phyloP scores from a whole-genome alignment of 257 asterid species.

The Przewalskia tangutica region DNA sequence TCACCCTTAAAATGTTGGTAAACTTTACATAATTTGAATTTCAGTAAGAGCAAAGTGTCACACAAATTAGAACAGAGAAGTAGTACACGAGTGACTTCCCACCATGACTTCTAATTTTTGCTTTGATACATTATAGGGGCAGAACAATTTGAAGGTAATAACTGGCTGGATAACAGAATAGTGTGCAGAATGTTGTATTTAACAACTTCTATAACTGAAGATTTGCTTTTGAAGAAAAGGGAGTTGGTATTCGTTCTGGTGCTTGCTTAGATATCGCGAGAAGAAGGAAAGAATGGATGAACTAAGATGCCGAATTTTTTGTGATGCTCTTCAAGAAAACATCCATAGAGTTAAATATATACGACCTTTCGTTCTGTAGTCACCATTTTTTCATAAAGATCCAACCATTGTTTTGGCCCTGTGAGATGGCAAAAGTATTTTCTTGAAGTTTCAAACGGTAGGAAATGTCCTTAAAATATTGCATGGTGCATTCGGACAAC shows the following conservation, averaged over 20 bases:
- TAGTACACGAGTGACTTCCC: background rate
- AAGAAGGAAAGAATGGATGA: background rate
- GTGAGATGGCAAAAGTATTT: background rate
- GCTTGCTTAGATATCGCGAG: background rate
- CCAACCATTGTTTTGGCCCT: background rate
- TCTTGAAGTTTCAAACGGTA: no score
- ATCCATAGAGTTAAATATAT: background rate
- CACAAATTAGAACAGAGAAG: no score
- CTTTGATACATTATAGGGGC: background rate
- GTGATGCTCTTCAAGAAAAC: background rate
- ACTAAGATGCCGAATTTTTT: background rate
- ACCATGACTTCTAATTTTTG: background rate
- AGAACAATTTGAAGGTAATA: background rate
- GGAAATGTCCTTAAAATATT: no score
- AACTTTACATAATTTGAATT: no score
- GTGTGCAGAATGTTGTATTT: no score
- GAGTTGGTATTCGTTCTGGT: background rate
- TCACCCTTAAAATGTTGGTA: no score
- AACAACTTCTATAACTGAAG: background rate
- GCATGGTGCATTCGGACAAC: no score
- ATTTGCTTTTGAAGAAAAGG: background rate
- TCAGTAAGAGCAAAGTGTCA: no score
- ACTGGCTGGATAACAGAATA: no score
- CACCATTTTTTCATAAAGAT: background rate
- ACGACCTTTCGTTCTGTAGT: background rate